These are phyloP conservation scores for Botrytis squamosa DNA, from an alignment of 2,329 filamentous ascomycete species.

Conservation along the genomic window DNA sequence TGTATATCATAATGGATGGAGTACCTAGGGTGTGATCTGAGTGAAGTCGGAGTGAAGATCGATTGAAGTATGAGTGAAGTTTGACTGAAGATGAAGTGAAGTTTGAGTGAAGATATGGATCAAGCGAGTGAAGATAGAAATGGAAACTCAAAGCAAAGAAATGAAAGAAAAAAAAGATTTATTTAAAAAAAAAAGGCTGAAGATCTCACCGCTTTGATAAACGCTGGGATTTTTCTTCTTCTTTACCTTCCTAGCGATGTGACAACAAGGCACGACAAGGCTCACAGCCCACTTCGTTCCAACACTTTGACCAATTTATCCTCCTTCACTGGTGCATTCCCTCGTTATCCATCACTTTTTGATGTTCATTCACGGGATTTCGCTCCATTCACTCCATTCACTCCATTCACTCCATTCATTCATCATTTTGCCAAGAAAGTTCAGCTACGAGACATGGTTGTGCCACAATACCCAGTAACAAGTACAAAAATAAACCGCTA, in stretches of 20 bases:
- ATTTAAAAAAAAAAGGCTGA: not conserved
- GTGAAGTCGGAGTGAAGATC: too few species aligned
- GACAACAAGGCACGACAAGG: not conserved
- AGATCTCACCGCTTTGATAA: conserved; percentile 9
- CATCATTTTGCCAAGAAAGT: not conserved
- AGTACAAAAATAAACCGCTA: not conserved
- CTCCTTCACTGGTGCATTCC: not conserved
- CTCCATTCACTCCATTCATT: not conserved
- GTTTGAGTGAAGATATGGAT: too few species aligned
- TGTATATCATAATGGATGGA: too few species aligned
- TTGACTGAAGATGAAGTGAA: too few species aligned
- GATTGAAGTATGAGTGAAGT: too few species aligned
- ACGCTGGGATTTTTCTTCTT: not conserved
- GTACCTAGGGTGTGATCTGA: too few species aligned
- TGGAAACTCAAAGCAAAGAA: not conserved
- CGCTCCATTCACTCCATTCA: too few species aligned
- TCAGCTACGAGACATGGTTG: not conserved
- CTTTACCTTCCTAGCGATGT: not conserved
- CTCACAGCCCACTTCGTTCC: not conserved
- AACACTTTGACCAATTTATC: not conserved
- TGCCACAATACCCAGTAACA: too few species aligned
- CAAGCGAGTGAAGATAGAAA: too few species aligned
- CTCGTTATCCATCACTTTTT: not conserved
- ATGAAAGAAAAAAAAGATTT: not conserved
- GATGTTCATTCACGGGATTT: too few species aligned